Evolutionary conservation across 2,329 filamentous ascomycete species (phyloP).

Genomic region (Fusarium hostae): DNA sequence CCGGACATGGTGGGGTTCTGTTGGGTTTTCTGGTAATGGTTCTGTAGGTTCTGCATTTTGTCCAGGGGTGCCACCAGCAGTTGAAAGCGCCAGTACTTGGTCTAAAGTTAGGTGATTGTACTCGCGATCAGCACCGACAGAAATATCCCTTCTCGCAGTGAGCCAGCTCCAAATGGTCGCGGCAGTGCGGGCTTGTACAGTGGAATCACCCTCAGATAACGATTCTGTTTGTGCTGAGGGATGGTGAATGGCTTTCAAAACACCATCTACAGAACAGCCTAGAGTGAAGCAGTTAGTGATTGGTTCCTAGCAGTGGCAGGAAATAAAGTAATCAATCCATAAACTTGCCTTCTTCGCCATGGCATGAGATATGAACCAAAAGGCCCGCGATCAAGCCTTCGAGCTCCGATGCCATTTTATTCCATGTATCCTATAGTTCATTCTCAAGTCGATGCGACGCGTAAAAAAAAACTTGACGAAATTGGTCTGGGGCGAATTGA

Average conservation of each 20-base stretch:
- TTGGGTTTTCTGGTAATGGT: background rate
- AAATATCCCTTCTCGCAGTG: constrained; percentile 50
- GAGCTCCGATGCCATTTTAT: constrained; percentile 52
- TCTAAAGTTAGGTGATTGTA: constrained; percentile 54
- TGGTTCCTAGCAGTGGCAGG: background rate
- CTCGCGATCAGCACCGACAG: constrained; percentile 47
- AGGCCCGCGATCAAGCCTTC: constrained; percentile 53
- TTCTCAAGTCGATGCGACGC: constrained; percentile 38
- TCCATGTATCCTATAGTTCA: constrained; percentile 35
- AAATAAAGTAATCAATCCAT: constrained; percentile 1
- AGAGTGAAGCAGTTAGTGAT: constrained; percentile 17
- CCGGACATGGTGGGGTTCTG: constrained; percentile 30
- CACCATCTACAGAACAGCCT: constrained; percentile 49
- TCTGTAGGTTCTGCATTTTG: constrained; percentile 10
- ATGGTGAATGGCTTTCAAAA: constrained; percentile 48
- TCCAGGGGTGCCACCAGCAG: background rate
- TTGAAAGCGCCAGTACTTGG: constrained; percentile 44
- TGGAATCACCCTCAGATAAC: constrained; percentile 16
- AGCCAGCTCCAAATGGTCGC: constrained; percentile 53
- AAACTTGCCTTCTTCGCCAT: constrained; percentile 52
- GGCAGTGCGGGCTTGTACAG: constrained; percentile 43
- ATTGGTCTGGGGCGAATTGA: constrained; percentile 44
- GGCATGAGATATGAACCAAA: constrained; percentile 52
- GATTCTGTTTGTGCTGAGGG: constrained; percentile 34
- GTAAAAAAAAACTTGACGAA: constrained; percentile 34